Evolutionary conservation across 169 alveolate species (phyloP), one percentile per base, ranked within the genome.

Genomic region (Eimeria acervulina): DNA sequence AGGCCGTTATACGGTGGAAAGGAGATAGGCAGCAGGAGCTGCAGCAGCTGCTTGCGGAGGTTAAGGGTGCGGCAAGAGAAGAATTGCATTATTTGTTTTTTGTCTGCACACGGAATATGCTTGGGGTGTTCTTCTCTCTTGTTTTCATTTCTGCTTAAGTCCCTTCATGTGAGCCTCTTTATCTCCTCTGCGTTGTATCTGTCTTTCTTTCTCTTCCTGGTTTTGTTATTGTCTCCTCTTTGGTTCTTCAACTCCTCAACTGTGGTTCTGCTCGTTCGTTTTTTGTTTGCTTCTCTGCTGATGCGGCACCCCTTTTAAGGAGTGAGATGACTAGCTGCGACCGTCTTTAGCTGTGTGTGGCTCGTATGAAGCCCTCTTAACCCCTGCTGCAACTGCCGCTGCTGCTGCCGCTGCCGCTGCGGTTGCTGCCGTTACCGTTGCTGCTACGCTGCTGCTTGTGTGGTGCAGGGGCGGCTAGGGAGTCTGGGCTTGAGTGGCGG

Each of bases 1-100:
- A 36, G n/a, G 90, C 90, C 10, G 72, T 81, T 28, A n/a, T 81
- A 3, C 31, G 72, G 28, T 81, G 90, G 90, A 81, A 44, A 28
- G 90, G 61, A 19, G 68, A 44, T 40, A 81, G 90, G 40, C 72
- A 51, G 13, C 31, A 21, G 7, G 38, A 40, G 12, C 44, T 81
- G 8, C 90, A 44, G 70, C 70, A 51, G 90, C 36, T 81, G 6
- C 70, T 42, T 28, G 47, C 44, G 38, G 90, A 81, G 70, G 90
- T 81, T 15, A 42, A 28, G 28, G 70, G 90, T 81, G 61, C n/a
- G 88, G 63, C 19, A 61, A 70, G 26, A 28, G 44, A 19, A 0
- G 1, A n/a, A 68, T 5, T 28, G 81, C 81, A 66, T 23, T 66
- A 15, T 66, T 26, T 66, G 76, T 66, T 66, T 21, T 66, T 17